A percentile compares a stretch with the other conserved stretches of the same genome.
Conservation (phyloP, 768 basidiomycete species). For the Thelephora aurantiotincta region DNA sequence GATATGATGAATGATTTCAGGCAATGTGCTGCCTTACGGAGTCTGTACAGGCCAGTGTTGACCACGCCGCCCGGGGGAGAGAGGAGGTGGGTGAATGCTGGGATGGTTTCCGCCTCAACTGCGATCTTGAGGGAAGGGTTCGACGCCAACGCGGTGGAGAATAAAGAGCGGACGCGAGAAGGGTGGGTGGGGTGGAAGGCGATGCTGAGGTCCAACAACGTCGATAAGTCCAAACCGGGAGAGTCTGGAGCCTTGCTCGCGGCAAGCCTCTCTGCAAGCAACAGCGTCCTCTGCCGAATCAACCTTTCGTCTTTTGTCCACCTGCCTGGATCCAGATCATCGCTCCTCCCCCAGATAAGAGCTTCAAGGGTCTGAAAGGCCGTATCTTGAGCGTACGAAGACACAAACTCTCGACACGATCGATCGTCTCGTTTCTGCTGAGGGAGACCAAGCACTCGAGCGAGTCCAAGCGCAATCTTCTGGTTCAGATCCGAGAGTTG, state of each 20-base stretch:
- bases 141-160: slow-evolving; percentile 24
- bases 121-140: slow-evolving; percentile 20
- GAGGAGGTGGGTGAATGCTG: slow-evolving; percentile 38
- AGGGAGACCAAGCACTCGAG: slow-evolving; percentile 32
- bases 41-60: slow-evolving; percentile 39
- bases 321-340: slow-evolving; percentile 1
- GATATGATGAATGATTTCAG: slow-evolving; percentile 39
- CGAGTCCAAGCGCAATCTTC: slow-evolving; percentile 33
- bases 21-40: slow-evolving; percentile 50
- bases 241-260: slow-evolving; percentile 10
- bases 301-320: slow-evolving; percentile 22
- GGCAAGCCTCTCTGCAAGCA: slow-evolving; percentile 43
- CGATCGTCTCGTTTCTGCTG: slow-evolving; percentile 30
- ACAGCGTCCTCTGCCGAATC: slow-evolving; percentile 34
- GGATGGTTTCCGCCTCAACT: slow-evolving; percentile 30
- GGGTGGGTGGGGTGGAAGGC: slow-evolving; percentile 32
- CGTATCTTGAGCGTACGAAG: slow-evolving; percentile 41
- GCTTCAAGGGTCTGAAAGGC: slow-evolving; percentile 37
- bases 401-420: slow-evolving; percentile 33
- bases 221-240: slow-evolving; percentile 28
- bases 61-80: slow-evolving; percentile 16
- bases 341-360: slow-evolving; percentile 38
- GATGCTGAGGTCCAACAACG: slow-evolving; percentile 50
- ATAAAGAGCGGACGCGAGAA: slow-evolving; percentile 29
- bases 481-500: slow-evolving; percentile 34